Evolutionary conservation across 2,329 filamentous ascomycete genomes (phyloP), one percentile per base, ranked within the genome.

Genomic region (Cladosporium oxysporum): DNA sequence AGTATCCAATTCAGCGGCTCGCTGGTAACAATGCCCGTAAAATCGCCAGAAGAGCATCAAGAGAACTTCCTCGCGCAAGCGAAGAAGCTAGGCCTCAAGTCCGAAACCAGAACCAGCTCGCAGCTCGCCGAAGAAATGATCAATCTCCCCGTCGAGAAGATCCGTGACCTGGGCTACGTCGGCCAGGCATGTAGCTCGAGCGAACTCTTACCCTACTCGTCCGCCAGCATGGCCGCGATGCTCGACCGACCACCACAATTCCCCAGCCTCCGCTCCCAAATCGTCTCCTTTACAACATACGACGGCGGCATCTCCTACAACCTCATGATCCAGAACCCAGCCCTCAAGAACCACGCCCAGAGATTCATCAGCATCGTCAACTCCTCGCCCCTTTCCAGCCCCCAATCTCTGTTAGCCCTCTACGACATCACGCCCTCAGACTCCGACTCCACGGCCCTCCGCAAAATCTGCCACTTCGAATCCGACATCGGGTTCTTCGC

Each of bases 321-420:
- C 16, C 65, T 71, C 28, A 69, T 75, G 18, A 74, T 76, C 62
- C 74, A 81, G 66, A 85, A 86, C 68, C 80, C 82, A 64, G 80
- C 82, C 66, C 81, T 86, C 69, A 85, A 86, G 64, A 79, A 84
- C 66, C 83, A 87, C 74, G 84, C 83, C 1, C 86, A 83, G 83
- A 83, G 80, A 2, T 83, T 85, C 66, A 83, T 83, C 0, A 83
- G 82, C 3, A 82, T 83, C 55, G 76, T 85, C 21, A 50, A 62
- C 11, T 5, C 11, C 16, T 41, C 60, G 2, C 3, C 10, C 14
- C 49, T 62, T 16, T 55, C 31, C 2, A 26, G 37, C 2, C 31
- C 60, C 6, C 49, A 62, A 55, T 23, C 28, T 1, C 49, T 70
- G 5, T 44, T 69, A 2, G 55, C 64, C 18, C 55, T 70, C 18